Conservation (phyloP, 371 early-diverging fungal species). For the Apophysomyces elegans region DNA sequence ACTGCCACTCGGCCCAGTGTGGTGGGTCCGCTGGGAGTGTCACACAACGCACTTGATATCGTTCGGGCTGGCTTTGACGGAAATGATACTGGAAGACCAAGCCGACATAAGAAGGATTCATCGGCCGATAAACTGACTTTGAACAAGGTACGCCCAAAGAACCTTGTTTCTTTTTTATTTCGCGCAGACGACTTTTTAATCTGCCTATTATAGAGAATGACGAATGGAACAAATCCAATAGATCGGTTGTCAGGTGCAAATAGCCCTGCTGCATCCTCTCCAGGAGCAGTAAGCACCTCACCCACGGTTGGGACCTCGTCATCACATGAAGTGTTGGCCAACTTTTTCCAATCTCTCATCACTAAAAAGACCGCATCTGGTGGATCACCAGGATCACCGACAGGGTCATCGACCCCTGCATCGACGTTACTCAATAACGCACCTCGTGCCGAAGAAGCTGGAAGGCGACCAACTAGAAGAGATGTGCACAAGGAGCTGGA, state of each 20-base stretch:
- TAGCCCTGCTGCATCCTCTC: slow-evolving; percentile 18
- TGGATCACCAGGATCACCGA: slow-evolving; percentile 32
- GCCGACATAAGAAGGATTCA: slow-evolving; percentile 17
- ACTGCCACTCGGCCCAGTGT: slow-evolving; percentile 36
- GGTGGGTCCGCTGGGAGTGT: slow-evolving; percentile 38
- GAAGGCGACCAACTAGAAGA: slow-evolving; percentile 44
- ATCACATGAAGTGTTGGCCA: slow-evolving; percentile 79
- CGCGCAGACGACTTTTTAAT: too few relatives aligned
- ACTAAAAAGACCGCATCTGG: slow-evolving; percentile 60
- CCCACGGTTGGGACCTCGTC: slow-evolving; percentile 22
- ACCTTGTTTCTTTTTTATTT: neutral
- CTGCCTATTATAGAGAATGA: neutral
- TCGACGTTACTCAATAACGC: slow-evolving; percentile 13
- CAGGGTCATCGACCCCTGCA: slow-evolving; percentile 27
- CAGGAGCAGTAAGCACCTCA: slow-evolving; percentile 23
- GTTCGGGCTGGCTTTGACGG: slow-evolving; percentile 18
- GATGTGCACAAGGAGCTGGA: slow-evolving; percentile 53
- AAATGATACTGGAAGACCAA: slow-evolving; percentile 20
- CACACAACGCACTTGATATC: slow-evolving; percentile 32
- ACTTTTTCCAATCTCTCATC: slow-evolving; percentile 87
- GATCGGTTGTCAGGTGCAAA: slow-evolving; percentile 15
- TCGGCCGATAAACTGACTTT: slow-evolving; percentile 13
- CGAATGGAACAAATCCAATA: neutral
- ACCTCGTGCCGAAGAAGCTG: slow-evolving; percentile 28
- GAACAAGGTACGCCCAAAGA: slow-evolving; percentile 11